These are phyloP conservation scores for Wickerhamiella dianesei DNA, from an alignment of 805 yeast genomes.

Conservation along the genomic window DNA sequence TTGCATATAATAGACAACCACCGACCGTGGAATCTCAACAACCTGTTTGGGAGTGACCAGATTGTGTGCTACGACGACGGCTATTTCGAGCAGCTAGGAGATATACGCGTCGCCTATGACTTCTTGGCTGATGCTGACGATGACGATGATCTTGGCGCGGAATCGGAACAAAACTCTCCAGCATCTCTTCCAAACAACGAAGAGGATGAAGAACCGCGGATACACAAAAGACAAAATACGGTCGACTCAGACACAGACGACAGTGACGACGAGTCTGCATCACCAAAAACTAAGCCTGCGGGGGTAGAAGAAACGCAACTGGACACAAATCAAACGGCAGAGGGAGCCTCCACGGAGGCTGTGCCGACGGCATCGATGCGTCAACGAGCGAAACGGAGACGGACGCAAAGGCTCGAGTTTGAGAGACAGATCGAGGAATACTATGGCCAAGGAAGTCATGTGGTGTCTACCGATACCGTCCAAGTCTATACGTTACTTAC, in stretches of 20 bases:
- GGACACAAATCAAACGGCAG: neutral
- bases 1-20: constrained; percentile 83
- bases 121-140: constrained; percentile 26
- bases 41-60: constrained; percentile 67
- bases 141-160: constrained; percentile 17
- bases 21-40: constrained; percentile 93
- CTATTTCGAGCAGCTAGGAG: constrained; percentile 40
- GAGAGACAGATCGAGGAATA: constrained; percentile 52
- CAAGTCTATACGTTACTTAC: constrained; percentile 71
- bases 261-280: no score
- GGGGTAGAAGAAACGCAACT: constrained; percentile 12
- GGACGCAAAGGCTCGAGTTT: constrained; percentile 19
- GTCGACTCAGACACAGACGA: neutral
- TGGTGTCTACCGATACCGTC: constrained; percentile 60
- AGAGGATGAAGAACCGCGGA: constrained; percentile 11
- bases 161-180: neutral
- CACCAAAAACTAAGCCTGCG: no score
- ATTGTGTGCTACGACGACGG: constrained; percentile 83
- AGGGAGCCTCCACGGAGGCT: constrained; percentile 2
- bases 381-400: constrained; percentile 8
- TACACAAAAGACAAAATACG: constrained; percentile 11
- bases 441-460: constrained; percentile 71
- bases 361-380: constrained; percentile 8
- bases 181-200: constrained; percentile 2
- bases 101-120: constrained; percentile 51